Conservation (phyloP, 192 early-diverging fungal species). For the Radiomyces spectabilis region DNA sequence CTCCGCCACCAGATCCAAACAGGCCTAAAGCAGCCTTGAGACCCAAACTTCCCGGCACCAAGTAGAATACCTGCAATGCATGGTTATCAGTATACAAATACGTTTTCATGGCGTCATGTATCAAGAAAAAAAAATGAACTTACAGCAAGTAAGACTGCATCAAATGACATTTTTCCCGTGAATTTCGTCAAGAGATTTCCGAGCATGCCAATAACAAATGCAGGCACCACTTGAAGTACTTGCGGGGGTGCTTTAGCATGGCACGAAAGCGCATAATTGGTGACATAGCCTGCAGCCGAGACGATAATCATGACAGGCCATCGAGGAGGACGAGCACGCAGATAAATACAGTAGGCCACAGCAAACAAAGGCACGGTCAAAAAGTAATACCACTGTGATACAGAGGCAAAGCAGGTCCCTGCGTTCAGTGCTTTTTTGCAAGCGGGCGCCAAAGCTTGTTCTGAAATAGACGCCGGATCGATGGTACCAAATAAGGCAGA, state of each 20-base stretch:
- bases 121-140: background rate
- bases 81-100: too few relatives aligned
- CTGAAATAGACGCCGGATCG: background rate
- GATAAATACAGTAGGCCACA: conserved; percentile 33
- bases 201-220: conserved; percentile 74
- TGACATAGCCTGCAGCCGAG: conserved; percentile 59
- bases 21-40: conserved; percentile 25
- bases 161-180: conserved; percentile 66
- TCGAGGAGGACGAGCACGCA: conserved; percentile 47
- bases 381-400: conserved; percentile 32
- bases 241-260: conserved; percentile 45
- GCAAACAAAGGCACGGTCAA: conserved; percentile 46
- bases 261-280: conserved; percentile 46
- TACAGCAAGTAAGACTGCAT: conserved; percentile 77
- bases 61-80: conserved; percentile 14
- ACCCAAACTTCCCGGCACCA: conserved; percentile 26
- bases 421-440: background rate
- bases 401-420: background rate
- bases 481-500: conserved; percentile 12
- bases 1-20: background rate
- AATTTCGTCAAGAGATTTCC: conserved; percentile 75
- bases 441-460: background rate
- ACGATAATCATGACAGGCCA: conserved; percentile 69
- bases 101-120: too few relatives aligned
- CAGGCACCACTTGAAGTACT: conserved; percentile 58